Conservation (phyloP, 2,329 filamentous ascomycete genomes). For the Fusarium concolor region DNA sequence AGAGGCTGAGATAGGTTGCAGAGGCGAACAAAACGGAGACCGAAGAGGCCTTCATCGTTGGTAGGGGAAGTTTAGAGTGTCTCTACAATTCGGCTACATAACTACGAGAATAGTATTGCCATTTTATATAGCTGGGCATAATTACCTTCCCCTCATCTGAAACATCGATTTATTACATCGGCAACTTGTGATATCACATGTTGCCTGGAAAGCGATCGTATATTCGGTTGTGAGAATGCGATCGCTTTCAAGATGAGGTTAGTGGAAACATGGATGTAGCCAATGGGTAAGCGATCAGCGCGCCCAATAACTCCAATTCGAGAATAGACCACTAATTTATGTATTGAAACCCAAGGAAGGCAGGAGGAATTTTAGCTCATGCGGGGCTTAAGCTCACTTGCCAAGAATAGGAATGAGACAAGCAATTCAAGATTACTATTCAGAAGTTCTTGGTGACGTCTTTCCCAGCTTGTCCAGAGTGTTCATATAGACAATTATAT, state of each 20-base stretch:
- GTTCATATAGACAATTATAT: background rate
- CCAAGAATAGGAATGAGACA: background rate
- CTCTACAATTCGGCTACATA: background rate
- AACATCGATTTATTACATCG: background rate
- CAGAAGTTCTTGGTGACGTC: background rate
- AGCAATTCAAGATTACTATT: background rate
- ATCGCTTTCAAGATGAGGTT: background rate
- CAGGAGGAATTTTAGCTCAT: background rate
- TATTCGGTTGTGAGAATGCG: background rate
- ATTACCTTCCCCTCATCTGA: background rate
- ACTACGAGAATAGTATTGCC: too few species aligned
- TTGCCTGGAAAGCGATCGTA: background rate
- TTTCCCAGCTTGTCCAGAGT: background rate
- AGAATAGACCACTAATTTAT: too few species aligned
- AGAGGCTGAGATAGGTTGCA: accelerated
- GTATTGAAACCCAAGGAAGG: background rate
- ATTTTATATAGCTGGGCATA: background rate
- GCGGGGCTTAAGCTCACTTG: background rate
- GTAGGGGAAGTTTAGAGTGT: too few species aligned
- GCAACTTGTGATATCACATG: background rate
- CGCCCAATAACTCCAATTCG: background rate
- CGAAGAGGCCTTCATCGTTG: accelerated
- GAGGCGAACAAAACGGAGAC: accelerated
- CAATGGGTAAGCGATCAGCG: background rate
- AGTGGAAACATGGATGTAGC: background rate